Evolutionary conservation across 768 basidiomycete genomes (phyloP), one percentile per base, ranked within the genome.

Genomic region (Paxillus rubicundulus): DNA sequence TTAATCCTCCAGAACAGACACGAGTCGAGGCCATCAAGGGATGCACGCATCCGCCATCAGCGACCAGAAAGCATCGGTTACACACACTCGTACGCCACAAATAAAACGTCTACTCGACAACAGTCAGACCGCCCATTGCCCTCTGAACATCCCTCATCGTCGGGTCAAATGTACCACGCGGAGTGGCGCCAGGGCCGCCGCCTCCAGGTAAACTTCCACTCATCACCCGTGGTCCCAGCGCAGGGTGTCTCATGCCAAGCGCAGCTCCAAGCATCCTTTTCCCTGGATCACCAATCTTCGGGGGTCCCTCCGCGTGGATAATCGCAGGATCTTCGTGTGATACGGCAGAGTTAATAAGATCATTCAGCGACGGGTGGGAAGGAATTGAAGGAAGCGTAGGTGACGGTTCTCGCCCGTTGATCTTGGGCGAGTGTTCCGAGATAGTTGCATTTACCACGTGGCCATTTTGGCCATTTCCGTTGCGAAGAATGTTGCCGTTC

Each of bases 181-280:
- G 56, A 7, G 42, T 52, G 39, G 63, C 41, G 36, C 62, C 54
- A 50, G 69, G 54, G 50, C 56, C 57, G 34, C 69, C 68, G n/a
- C 69, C 64, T 39, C 74, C 72, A 9, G 68, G 60, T 47, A 70
- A 72, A 47, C 70, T 67, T 50, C 70, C 72, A 64, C 59, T 68
- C 55, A 86, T 67, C 47, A 82, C 66, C 57, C 89, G 80, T 34
- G 85, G 82, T 18, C 79, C 80, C 53, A 91, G 73, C 36, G 79
- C 78, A 28, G 91, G 91, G 70, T 91, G 89, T 70, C 90, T 80
- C 54, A 92, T 79, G 41, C 91, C 92, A 51, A 93, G 74, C 30
- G 90, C 90, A 49, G 86, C 86, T 38, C 89, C 92, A 20, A 93
- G 77, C 90, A 93, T 93, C 63, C 91, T 78, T 74, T 89, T 90